Base-by-base conservation (phyloP, 441 rosid genomes). In the Theobroma grandiflorum region DNA sequence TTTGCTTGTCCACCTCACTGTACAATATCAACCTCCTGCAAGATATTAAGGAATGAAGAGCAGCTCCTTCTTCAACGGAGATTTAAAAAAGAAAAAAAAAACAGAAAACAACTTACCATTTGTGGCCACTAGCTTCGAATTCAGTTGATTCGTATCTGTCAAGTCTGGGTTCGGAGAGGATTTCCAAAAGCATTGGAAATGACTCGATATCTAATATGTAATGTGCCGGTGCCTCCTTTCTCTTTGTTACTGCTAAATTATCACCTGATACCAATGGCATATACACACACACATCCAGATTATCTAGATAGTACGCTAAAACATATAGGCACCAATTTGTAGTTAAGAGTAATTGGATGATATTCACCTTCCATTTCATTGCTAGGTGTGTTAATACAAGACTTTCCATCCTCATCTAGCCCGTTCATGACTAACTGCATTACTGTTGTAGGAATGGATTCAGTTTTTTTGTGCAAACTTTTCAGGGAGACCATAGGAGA, bases 1-100 rank as follows among this genome's bases (percentile, higher is more conserved):
- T 47, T 70, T 22, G 11, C 3, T 49, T 15, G 4, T 43, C 53
- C 22, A 12, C 74, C 2, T 55, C 2, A 8, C 31, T 61, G 45
- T 71, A 3, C 14, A 72, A 1, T 33, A 72, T 55, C 64, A 72
- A n/a, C 42, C 64, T 72, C 76, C 76, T 72, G 59, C 58, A 49
- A 45, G 16, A 59, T 9, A 59, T 59, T 26, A 59, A 55, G 26
- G 18, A 55, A 45, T 6, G 49, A n/a, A n/a, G n/a, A 45, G 8
- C 7, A 45, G 10, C 49, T 10, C 7, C 7, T 53, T 53, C 59
- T 53, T 53, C 18, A 53, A 53, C 15, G 9, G 10, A 53, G 12
- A 53, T 15, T 53, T 26, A 26, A 26, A 26, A 26, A 26, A 26
- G 31, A 26, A 11, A n/a, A 58, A 6, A 1, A 6, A 6, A 0